Evolutionary conservation across 1,139 yeast species (phyloP).

Genomic region (Suhomyces terraborum): DNA sequence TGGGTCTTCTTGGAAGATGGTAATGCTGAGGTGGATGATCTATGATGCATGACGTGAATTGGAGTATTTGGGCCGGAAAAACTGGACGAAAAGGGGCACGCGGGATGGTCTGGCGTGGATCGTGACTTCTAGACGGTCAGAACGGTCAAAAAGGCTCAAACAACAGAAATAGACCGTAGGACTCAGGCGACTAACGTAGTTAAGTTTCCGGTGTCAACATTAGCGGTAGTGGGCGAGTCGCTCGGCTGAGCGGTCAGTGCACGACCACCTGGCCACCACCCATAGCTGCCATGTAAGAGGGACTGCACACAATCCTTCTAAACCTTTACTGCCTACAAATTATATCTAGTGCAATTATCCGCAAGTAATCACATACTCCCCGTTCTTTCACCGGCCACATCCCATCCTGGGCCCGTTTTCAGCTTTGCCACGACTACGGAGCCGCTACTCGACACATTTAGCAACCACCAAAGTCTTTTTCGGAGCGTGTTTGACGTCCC

Average conservation of each 20-base stretch:
- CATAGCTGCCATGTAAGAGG: no score
- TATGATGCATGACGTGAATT: conserved; percentile 18
- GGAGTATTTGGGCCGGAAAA: not conserved
- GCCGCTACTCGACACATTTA: no score
- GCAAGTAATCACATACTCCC: no score
- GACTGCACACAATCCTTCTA: no score
- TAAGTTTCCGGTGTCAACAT: not conserved
- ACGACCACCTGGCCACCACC: conserved; percentile 2
- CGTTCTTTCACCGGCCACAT: no score
- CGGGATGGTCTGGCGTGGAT: not conserved
- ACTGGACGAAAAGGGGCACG: not conserved
- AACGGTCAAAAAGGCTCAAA: not conserved
- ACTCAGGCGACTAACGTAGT: not conserved
- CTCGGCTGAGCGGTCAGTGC: not conserved
- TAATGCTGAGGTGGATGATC: conserved; percentile 26
- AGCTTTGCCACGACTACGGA: no score
- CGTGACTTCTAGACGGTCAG: not conserved
- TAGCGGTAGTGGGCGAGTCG: conserved; percentile 2
- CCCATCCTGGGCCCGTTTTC: no score
- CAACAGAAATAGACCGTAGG: not conserved
- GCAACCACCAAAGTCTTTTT: not conserved
- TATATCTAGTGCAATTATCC: no score
- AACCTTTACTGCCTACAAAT: no score
- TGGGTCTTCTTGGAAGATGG: conserved; percentile 49
- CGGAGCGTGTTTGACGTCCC: no score